Evolutionary conservation across 768 basidiomycete genomes (phyloP), one percentile per base, ranked within the genome.

Genomic region (Hemileccinum impolitum): DNA sequence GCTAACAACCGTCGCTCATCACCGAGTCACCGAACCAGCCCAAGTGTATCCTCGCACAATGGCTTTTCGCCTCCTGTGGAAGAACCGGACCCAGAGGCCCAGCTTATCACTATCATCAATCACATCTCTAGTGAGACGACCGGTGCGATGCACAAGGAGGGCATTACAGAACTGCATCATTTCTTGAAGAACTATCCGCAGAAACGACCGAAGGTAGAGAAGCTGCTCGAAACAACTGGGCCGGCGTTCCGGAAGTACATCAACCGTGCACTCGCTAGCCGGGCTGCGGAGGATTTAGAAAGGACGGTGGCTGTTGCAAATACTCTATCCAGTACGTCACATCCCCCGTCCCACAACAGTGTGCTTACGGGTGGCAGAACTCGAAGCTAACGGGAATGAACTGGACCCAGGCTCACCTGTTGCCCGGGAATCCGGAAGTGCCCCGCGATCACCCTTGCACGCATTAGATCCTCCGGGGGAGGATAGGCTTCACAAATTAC

Each of bases 231-330:
- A 59, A 84, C 87, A 0, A 94, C 93, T 0, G 92, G 92, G 2
- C 80, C 88, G 17, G 89, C 89, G 7, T 95, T 94, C 74, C 80
- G 90, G 43, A 93, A 93, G 61, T 95, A 95, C 61, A 90, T 94
- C 58, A 87, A 82, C 30, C 81, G 92, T 39, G 92, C 93, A 2
- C 70, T 94, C 19, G 91, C 90, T 0, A 93, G 82, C 62, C 77
- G 91, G 47, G 90, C 89, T n/a, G 84, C 86, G 10, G 89, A 93
- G 60, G 91, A 94, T 58, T 77, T 87, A 55, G 89, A 91, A 66
- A 72, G 89, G 58, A 79, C 82, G 44, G 83, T 80, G 26, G 88
- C 84, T 8, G 88, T 91, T n/a, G 80, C 87, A n/a, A 81, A 87
- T 58, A 90, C 89, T 1, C 64, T 92, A 36, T 86, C 85, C 4